Evolutionary conservation across 2,329 filamentous ascomycete species (phyloP), one percentile per base, ranked within the genome.

Genomic region (Coleophoma eucalyptorum): DNA sequence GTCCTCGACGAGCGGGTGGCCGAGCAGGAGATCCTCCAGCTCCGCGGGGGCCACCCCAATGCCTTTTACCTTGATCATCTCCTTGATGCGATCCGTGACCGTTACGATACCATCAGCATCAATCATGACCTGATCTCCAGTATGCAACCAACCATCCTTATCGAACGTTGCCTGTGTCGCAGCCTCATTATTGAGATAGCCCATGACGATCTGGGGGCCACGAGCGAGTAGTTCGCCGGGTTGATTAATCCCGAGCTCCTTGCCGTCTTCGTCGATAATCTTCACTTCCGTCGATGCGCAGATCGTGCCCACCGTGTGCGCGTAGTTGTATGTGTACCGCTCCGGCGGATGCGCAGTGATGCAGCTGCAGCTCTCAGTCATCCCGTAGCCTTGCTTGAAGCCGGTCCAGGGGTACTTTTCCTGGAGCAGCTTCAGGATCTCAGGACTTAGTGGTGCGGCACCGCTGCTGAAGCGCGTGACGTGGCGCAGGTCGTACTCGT

Each of bases 41-140:
- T 86, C 83, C 0, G 82, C 82, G 0, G 83, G 83, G 6, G 82
- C 79, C 7, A 84, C 79, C 5, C 75, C 77, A 34, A 83, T 77
- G 0, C 83, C 83, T 55, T 85, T 84, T 10, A 86, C 81, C 62
- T 86, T 86, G 65, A 86, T 83, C 72, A 86, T 78, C 64, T 86
- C 83, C 67, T 87, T 87, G 62, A 86, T 80, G 0, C 82, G 73
- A 58, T 86, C 82, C 1, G 74, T 72, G 50, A 84, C 81, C 26
- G 75, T 74, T 10, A 56, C 47, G 38, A 48, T 43, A 34, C 57
- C 56, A 18, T 58, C 38, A 13, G 19, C 43, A 21, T 57, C 45
- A n/a, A 58, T 51, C 32, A 41, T 49, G 31, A 46, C 57, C 18
- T 53, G 44, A 32, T 59, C 57, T 6, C 57, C 55, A 3, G 57